phyloP scores from a whole-genome alignment of 2,329 filamentous ascomycete genomes.

The Microdochium bolleyi region DNA sequence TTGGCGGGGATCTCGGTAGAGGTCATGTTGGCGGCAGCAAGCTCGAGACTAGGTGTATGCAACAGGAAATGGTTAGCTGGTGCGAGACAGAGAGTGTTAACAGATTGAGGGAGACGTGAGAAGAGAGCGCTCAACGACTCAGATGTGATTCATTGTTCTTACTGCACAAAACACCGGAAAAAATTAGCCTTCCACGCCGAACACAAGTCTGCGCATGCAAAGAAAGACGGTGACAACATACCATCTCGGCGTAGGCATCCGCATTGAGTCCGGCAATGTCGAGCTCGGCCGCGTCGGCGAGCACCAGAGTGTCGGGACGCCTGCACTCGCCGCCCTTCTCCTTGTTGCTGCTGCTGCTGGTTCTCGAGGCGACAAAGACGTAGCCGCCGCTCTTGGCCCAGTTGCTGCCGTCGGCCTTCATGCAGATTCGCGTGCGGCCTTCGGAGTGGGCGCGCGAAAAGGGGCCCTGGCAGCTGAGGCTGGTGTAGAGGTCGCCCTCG shows the following conservation, averaged over 20 bases:
- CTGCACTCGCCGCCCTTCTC: not conserved
- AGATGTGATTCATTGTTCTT: no score
- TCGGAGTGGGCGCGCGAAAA: not conserved
- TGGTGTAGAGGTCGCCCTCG: not conserved
- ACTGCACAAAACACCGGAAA: not conserved
- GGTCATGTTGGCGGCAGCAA: no score
- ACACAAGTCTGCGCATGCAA: no score
- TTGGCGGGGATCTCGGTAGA: no score
- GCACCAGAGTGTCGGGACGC: not conserved
- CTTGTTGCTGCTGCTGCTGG: not conserved
- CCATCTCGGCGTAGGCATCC: not conserved
- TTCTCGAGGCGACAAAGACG: not conserved
- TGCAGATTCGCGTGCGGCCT: not conserved
- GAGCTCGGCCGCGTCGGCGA: not conserved
- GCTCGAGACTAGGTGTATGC: no score
- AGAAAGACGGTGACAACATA: no score
- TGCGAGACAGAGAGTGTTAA: no score
- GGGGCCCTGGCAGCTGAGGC: not conserved
- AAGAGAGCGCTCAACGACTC: no score
- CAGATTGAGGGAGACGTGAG: no score
- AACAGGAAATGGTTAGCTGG: no score
- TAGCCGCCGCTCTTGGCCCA: not conserved
- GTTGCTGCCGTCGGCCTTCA: not conserved
- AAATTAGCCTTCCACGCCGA: not conserved
- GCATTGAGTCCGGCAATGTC: not conserved